Percentiles rank a stretch among this genome's conserved stretches.
Evolutionary conservation across 768 basidiomycete genomes (phyloP).

Genomic region (Calocybe indica): DNA sequence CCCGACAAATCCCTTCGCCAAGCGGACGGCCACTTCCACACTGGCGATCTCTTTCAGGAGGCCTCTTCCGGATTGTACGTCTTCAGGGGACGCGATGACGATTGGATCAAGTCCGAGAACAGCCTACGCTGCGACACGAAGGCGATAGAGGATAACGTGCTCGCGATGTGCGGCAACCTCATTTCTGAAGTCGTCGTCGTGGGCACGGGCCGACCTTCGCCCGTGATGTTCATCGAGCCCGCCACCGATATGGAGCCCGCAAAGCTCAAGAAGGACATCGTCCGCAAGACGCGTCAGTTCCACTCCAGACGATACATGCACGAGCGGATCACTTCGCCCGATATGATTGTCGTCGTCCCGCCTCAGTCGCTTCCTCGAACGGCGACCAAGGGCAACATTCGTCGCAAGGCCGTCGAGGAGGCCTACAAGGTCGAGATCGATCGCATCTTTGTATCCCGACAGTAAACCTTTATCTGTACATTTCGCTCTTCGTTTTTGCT

Average conservation of each 20-base stretch:
- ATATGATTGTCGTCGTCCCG: conserved; percentile 65
- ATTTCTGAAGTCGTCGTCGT: conserved; percentile 75
- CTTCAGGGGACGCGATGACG: conserved; percentile 59
- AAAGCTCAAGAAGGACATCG: conserved; percentile 64
- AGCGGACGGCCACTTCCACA: conserved; percentile 60
- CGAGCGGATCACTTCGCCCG: conserved; percentile 62
- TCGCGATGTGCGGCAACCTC: conserved; percentile 55
- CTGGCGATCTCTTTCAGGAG: conserved; percentile 63
- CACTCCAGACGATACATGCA: conserved; percentile 73
- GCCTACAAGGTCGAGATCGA: conserved; percentile 53
- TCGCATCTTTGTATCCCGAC: conserved; percentile 35
- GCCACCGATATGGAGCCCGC: conserved; percentile 42
- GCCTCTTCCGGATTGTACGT: conserved; percentile 41
- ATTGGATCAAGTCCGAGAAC: conserved; percentile 71
- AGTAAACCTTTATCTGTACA: neutral
- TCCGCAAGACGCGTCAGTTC: conserved; percentile 68
- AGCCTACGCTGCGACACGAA: conserved; percentile 64
- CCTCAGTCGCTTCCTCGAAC: conserved; percentile 68
- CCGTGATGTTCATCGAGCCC: conserved; percentile 71
- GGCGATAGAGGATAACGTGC: conserved; percentile 76
- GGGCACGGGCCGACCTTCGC: conserved; percentile 70
- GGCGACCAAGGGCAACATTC: conserved; percentile 78
- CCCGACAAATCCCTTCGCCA: conserved; percentile 46
- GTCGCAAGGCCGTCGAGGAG: conserved; percentile 72
- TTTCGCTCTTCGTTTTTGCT: too few species aligned